A percentile compares a stretch with the other conserved stretches of the same genome.
phyloP scores from a whole-genome alignment of 257 asterid genomes.

The Buddleja alternifolia region DNA sequence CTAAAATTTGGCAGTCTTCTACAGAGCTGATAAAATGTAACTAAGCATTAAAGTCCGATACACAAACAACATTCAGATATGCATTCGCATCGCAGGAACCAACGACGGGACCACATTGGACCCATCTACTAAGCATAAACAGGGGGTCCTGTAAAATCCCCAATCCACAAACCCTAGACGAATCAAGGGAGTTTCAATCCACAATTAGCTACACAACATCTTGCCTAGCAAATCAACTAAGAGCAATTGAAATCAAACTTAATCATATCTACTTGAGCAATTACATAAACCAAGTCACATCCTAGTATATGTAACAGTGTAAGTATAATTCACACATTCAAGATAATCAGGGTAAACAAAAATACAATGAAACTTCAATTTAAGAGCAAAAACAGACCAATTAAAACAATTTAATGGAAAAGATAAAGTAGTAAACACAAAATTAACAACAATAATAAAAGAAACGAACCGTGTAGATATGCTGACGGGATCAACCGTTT shows the following conservation, averaged over 20 bases:
- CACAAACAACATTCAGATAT: too few species aligned
- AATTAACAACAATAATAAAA: neutral
- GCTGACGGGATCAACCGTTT: conserved; percentile 30
- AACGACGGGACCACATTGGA: neutral
- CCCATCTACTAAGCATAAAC: neutral
- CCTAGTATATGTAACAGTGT: neutral
- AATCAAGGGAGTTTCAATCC: too few species aligned
- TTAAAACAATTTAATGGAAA: neutral
- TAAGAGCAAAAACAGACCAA: conserved; percentile 15
- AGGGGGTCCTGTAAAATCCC: too few species aligned
- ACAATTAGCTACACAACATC: too few species aligned
- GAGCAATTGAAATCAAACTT: neutral
- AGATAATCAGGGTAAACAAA: conserved; percentile 20
- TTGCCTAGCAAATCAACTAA: too few species aligned
- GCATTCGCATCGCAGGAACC: neutral
- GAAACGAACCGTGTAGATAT: conserved; percentile 40
- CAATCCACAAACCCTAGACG: too few species aligned
- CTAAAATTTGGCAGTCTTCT: neutral
- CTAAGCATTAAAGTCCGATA: too few species aligned
- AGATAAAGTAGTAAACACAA: neutral
- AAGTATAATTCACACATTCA: conserved; percentile 5
- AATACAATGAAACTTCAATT: conserved; percentile 15
- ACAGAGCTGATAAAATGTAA: neutral
- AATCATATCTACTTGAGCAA: neutral
- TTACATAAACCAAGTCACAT: neutral